Conservation (phyloP, 75 land plant genomes). For the Ceratopteris richardii region DNA sequence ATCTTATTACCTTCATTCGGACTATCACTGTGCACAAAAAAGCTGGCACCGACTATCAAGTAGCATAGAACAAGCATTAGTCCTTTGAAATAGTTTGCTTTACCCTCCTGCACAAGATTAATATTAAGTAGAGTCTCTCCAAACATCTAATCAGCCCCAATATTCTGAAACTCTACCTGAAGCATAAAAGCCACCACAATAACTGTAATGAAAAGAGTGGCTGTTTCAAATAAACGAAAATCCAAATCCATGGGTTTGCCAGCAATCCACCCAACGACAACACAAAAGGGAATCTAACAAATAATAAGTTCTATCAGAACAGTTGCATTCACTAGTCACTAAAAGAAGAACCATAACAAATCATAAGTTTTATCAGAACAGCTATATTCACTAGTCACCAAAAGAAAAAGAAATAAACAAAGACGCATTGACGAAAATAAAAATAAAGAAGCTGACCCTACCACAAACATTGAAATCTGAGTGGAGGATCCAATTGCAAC, state of each 20-base stretch:
- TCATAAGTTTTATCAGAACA: not conserved
- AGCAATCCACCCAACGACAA: constrained; percentile 89
- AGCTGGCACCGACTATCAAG: constrained; percentile 73
- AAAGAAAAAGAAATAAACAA: no score
- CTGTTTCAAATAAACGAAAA: constrained; percentile 95
- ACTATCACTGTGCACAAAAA: constrained; percentile 59
- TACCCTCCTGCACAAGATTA: constrained; percentile 52
- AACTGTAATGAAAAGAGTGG: constrained; percentile 88
- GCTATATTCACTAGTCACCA: no score
- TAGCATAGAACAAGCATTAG: constrained; percentile 68
- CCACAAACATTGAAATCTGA: constrained; percentile 99
- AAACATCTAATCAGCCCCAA: not conserved
- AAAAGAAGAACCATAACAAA: not conserved
- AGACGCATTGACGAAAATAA: no score
- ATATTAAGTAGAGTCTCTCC: not conserved
- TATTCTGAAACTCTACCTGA: no score
- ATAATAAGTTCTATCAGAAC: not conserved
- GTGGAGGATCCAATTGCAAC: constrained; percentile 98
- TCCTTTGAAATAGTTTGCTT: constrained; percentile 71
- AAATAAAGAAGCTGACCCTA: no score
- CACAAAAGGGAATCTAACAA: constrained; percentile 91
- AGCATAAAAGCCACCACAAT: constrained; percentile 95
- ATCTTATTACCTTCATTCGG: not conserved
- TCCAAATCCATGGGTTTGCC: constrained; percentile 78
- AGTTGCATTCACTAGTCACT: not conserved